Base-by-base conservation (phyloP, 2,329 filamentous ascomycete species). In the Cercospora janseana region DNA sequence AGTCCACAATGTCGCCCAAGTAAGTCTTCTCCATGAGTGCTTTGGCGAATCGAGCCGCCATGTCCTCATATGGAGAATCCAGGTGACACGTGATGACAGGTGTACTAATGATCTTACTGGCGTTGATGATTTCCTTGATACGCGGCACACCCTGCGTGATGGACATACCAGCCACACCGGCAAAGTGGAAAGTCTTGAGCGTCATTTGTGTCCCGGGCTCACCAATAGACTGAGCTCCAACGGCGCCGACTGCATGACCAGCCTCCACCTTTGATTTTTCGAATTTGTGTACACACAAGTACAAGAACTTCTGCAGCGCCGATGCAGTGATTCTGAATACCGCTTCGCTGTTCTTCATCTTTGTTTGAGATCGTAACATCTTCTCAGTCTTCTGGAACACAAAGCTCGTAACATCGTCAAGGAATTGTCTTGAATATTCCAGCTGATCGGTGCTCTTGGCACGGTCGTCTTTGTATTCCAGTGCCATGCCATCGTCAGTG, bases 61-160 rank as follows among this genome's bases (percentile, higher is more conserved):
- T 80, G 47, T 93, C 82, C 58, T 86, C 81, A 48, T 79, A 75
- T 53, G 84, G 82, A 65, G 90, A 93, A 57, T 88, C 79, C 4
- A 97, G 77, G 4, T 88, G 85, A 64, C 93, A 97, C 4, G 81
- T 83, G 60, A 98, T 95, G 66, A 98, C 86, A 0, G 93, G 93
- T 0, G 93, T 98, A 69, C 87, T 94, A 70, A 98, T 98, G 42
- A 78, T 76, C 68, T 90, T 95, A 6, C 90, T 95, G 4, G 93
- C 93, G 72, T 98, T 98, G 82, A 98, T 98, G 60, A 98, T 98
- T 77, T 98, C 93, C 74, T 98, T 98, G 76, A 98, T 98, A 84
- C 93, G 92, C 1, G 93, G 93, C 5, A 98, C 93, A 87, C 93
- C 93, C 66, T 96, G 89, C 0, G 93, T 98, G 66, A 98, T 95